phyloP scores from a whole-genome alignment of 306 rosid genomes.

The Begonia masoniana region DNA sequence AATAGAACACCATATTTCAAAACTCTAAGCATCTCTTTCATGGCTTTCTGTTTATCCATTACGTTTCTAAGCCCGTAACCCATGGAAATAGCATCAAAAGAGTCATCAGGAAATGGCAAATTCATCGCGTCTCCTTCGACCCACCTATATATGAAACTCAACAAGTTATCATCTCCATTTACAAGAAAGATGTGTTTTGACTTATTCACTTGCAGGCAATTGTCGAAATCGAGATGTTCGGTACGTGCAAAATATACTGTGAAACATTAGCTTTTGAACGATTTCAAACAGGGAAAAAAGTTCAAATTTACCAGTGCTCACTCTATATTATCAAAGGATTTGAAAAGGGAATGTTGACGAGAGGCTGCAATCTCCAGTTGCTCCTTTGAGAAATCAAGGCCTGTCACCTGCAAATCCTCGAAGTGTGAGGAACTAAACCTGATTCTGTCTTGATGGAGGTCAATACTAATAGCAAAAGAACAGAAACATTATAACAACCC shows the following conservation, averaged over 20 bases:
- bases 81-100: constrained; percentile 79
- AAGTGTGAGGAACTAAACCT: no score
- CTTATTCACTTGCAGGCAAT: no score
- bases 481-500: no score
- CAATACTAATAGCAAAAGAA: no score
- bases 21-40: constrained; percentile 66
- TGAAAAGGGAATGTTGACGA: constrained; percentile 26
- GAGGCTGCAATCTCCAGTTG: constrained; percentile 52
- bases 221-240: no score
- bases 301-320: constrained; percentile 41
- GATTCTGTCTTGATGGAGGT: no score
- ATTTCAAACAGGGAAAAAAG: no score
- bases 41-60: constrained; percentile 47
- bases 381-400: constrained; percentile 54
- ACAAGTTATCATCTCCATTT: no score
- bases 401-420: constrained; percentile 38
- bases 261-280: no score
- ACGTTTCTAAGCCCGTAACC: constrained; percentile 90
- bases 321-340: constrained; percentile 53
- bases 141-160: constrained; percentile 40
- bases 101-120: constrained; percentile 62
- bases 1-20: constrained; percentile 50
- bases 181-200: no score
- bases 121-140: constrained; percentile 87
- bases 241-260: no score